Evolutionary conservation across 192 early-diverging fungal genomes (phyloP).

Genomic region (Bifiguratus adelaidae): DNA sequence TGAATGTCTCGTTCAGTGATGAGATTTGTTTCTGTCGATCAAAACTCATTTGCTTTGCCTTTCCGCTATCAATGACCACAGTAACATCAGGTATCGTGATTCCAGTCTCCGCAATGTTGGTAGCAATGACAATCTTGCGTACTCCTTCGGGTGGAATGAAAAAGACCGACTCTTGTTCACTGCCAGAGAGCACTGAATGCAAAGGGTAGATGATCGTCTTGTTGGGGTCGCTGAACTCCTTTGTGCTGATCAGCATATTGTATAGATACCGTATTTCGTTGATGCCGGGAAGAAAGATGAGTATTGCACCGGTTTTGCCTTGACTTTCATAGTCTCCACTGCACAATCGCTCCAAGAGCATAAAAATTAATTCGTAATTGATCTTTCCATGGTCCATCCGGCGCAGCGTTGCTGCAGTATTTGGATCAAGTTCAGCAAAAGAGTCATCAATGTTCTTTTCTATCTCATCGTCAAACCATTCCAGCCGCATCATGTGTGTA

Average conservation of each 20-base stretch:
- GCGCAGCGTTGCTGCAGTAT: slow-evolving; percentile 26
- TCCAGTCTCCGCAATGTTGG: slow-evolving; percentile 80
- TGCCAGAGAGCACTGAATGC: slow-evolving; percentile 53
- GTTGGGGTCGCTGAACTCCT: slow-evolving; percentile 30
- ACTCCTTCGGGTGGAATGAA: slow-evolving; percentile 33
- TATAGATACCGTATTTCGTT: slow-evolving; percentile 56
- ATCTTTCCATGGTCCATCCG: slow-evolving; percentile 37
- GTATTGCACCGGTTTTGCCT: slow-evolving; percentile 48
- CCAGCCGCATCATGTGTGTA: slow-evolving; percentile 9
- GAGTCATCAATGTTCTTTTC: not conserved
- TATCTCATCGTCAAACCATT: slow-evolving; percentile 18
- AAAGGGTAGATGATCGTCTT: slow-evolving; percentile 23
- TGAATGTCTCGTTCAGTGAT: slow-evolving; percentile 45
- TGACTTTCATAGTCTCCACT: too few species aligned
- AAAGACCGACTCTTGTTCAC: slow-evolving; percentile 60
- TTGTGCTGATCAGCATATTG: slow-evolving; percentile 32
- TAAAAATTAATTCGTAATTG: slow-evolving; percentile 45
- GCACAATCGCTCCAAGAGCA: too few species aligned
- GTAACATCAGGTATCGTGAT: slow-evolving; percentile 76
- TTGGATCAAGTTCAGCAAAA: not conserved
- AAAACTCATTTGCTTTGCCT: slow-evolving; percentile 43
- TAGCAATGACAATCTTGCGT: slow-evolving; percentile 64
- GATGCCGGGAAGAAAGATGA: slow-evolving; percentile 65
- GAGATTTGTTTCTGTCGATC: slow-evolving; percentile 50
- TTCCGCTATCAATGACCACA: slow-evolving; percentile 67